Evolutionary conservation across 2,329 filamentous ascomycete species (phyloP), one percentile per base, ranked within the genome.

Genomic region (Dothideomycetes sp.): DNA sequence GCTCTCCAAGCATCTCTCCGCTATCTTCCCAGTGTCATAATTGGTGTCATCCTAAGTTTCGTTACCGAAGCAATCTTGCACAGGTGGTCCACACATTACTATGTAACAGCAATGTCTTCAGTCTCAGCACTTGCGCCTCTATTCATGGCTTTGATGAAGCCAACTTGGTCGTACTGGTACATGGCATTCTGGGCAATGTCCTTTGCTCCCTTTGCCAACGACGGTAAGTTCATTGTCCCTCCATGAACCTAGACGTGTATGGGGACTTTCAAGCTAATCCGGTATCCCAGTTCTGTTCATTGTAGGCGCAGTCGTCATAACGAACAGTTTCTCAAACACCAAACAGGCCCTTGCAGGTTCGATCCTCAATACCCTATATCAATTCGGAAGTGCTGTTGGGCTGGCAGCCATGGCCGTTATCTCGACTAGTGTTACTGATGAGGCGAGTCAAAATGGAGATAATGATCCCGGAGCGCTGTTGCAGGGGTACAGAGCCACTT

Each of bases 271-370:
- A n/a, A 24, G 29, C 29, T 31, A 17, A 31, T 15, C 15, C 10
- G 5, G 24, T 6, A 5, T 19, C 5, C 5, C 32, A 34, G 32
- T 34, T 34, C 49, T 68, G 0, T 69, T 63, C 49, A 66, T 62
- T 0, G 52, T 68, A 4, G 58, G 60, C 3, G 65, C 63, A 33
- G 49, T 68, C 2, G 49, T 68, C 33, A 64, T 68, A 32, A 62
- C 64, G 0, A 56, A 54, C 1, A 57, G 58, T 5, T 67, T 68
- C 45, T 60, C 64, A 0, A 36, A 50, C 1, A 53, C 54, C 23
- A 64, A 58, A 2, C 67, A 70, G 42, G 64, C 54, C 2, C 51
- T 69, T 1, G 65, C 62, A 2, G 65, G 65, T 2, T 64, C 60
- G 8, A 64, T 68, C 0, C 67, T 68, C 51, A 67, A 65, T 38